These are phyloP conservation scores for Zymoseptoria pseudotritici DNA, from an alignment of 2,329 filamentous ascomycete species.

Conservation along the genomic window DNA sequence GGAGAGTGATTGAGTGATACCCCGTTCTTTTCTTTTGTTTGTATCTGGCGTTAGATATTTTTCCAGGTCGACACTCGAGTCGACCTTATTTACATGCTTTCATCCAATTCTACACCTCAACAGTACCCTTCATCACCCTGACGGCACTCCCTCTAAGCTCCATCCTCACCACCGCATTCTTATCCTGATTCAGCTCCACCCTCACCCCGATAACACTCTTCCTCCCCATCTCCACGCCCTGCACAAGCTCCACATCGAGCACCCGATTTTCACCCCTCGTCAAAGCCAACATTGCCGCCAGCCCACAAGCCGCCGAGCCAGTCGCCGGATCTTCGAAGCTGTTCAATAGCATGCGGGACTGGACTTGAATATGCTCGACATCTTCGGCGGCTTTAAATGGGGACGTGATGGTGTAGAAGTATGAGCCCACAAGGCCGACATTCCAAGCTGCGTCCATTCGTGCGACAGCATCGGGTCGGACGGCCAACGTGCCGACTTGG, in stretches of 20 bases:
- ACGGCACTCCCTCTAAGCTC: conserved; percentile 39
- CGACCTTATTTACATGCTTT: too few species aligned
- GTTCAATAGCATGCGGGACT: conserved; percentile 55
- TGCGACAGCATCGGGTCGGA: conserved; percentile 6
- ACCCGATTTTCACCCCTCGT: conserved; percentile 22
- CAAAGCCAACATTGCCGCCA: conserved; percentile 40
- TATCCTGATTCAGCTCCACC: conserved; percentile 34
- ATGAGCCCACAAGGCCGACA: conserved; percentile 46
- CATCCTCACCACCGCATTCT: conserved; percentile 34
- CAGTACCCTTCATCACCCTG: conserved; percentile 34
- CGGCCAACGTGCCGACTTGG: conserved; percentile 28
- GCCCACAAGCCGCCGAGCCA: conserved; percentile 43
- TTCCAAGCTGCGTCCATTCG: conserved; percentile 44
- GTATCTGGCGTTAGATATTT: background rate
- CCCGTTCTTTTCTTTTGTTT: background rate
- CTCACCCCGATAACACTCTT: conserved; percentile 43
- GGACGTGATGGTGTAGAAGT: conserved; percentile 50
- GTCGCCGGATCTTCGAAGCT: conserved; percentile 45
- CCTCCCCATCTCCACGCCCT: conserved; percentile 48
- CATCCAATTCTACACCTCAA: conserved; percentile 3
- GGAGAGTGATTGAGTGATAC: background rate
- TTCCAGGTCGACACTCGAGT: background rate
- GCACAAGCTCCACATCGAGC: conserved; percentile 36
- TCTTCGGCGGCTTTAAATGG: conserved; percentile 24
- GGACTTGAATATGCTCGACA: conserved; percentile 31